A percentile compares a stretch with the other conserved stretches of the same genome.
These are phyloP conservation scores for Colletotrichum salicis DNA, from an alignment of 2,329 filamentous ascomycete genomes.

Conservation along the genomic window DNA sequence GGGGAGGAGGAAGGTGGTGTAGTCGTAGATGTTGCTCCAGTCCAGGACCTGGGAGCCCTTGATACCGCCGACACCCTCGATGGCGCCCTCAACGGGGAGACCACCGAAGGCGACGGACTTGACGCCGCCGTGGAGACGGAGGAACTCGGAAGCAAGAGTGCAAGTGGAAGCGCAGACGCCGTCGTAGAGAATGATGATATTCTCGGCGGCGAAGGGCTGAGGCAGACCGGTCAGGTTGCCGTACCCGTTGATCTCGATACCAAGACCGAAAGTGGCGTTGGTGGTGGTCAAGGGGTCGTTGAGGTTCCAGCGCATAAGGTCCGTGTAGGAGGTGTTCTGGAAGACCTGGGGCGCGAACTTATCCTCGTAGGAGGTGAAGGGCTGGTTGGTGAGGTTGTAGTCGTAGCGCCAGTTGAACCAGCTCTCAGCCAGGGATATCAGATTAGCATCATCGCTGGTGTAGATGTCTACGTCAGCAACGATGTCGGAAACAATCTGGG, in stretches of 20 bases:
- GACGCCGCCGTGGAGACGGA: constrained; percentile 63
- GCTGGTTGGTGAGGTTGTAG: constrained; percentile 58
- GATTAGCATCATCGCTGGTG: constrained; percentile 49
- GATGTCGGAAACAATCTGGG: constrained; percentile 56
- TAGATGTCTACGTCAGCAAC: constrained; percentile 56
- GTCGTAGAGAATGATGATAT: constrained; percentile 69
- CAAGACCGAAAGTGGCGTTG: constrained; percentile 54
- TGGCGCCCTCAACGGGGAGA: constrained; percentile 55
- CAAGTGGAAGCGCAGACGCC: constrained; percentile 70
- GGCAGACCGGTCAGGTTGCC: constrained; percentile 57
- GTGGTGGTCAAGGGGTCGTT: constrained; percentile 52
- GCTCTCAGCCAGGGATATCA: constrained; percentile 57
- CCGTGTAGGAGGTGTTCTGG: constrained; percentile 65
- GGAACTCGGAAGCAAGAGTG: constrained; percentile 65
- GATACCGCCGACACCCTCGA: constrained; percentile 65
- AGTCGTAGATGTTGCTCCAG: constrained; percentile 44
- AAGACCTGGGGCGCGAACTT: constrained; percentile 54
- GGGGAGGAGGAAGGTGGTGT: constrained; percentile 35
- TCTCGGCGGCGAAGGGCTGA: constrained; percentile 65
- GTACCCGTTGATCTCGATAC: constrained; percentile 62
- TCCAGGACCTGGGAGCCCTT: constrained; percentile 58
- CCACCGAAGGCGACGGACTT: constrained; percentile 65
- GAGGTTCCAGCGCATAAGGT: constrained; percentile 62
- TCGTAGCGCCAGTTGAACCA: constrained; percentile 63
- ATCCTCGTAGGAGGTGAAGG: constrained; percentile 60